Evolutionary conservation across 163 green algal genomes (phyloP).

Genomic region (Prototheca cutis): DNA sequence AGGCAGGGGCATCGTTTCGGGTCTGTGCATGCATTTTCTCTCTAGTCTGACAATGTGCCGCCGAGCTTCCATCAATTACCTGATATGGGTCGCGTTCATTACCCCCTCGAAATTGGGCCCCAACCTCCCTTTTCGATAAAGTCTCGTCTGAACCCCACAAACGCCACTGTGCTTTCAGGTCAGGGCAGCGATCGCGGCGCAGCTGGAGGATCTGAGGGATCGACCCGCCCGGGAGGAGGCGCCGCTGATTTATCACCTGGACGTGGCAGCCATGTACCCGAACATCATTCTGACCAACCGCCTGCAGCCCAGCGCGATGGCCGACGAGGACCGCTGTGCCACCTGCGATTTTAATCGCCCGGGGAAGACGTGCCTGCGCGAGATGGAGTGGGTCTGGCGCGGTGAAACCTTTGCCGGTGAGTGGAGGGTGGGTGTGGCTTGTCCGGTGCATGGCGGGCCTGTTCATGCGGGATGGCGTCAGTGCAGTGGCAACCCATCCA

Average conservation of each 20-base stretch:
- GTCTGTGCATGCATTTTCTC: too few relatives aligned
- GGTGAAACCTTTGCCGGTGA: slow-evolving; percentile 71
- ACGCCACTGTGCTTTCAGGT: too few relatives aligned
- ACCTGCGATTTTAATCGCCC: slow-evolving; percentile 95
- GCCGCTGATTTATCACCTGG: slow-evolving; percentile 96
- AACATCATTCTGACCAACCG: slow-evolving; percentile 99
- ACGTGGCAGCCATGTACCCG: slow-evolving; percentile 98
- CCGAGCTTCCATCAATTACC: too few relatives aligned
- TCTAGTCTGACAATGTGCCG: too few relatives aligned
- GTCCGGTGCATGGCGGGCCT: too few relatives aligned
- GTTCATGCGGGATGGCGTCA: too few relatives aligned
- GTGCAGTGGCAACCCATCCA: too few relatives aligned
- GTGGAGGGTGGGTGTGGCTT: not conserved
- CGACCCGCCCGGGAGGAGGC: slow-evolving; percentile 64
- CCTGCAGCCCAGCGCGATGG: slow-evolving; percentile 80
- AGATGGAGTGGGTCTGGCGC: slow-evolving; percentile 96
- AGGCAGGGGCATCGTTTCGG: too few relatives aligned
- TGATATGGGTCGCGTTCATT: too few relatives aligned
- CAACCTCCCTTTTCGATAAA: too few relatives aligned
- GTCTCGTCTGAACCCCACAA: too few relatives aligned
- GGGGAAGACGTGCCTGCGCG: slow-evolving; percentile 86
- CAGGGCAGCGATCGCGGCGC: slow-evolving; percentile 29
- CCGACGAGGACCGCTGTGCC: slow-evolving; percentile 88
- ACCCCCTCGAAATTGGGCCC: too few relatives aligned
- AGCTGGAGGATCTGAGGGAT: slow-evolving; percentile 63